Base-by-base conservation (phyloP, 192 early-diverging fungal genomes). In the Coemansia sp. region DNA sequence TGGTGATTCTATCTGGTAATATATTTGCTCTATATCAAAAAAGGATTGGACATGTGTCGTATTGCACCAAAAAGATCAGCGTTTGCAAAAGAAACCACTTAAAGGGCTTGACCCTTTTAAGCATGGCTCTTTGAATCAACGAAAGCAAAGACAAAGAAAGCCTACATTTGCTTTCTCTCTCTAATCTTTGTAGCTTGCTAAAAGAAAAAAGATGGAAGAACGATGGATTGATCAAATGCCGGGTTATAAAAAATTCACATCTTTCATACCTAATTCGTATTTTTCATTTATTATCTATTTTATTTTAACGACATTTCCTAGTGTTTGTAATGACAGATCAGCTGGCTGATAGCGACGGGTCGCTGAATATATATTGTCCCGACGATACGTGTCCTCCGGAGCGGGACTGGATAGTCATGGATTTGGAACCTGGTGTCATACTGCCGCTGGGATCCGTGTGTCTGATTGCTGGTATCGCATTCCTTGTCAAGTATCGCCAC, bases 351-450 rank as follows among this genome's bases (percentile, higher is more conserved):
- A 25, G 22, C 23, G 45, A 48, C 8, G 52, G 23, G 20, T 31
- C 19, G 52, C 27, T 31, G n/a, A 54, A 25, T n/a, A 31, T 54
- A 14, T 33, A 17, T 19, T 54, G 52, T 54, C 52, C 29, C 11
- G 52, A 54, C 52, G 19, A 54, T 31, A 54, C 52, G 7, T 54
- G 52, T n/a, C 9, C 28, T 15, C 15, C 52, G 30, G 52, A 29
- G 11, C 27, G 29, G 30, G 52, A 54, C 29, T 54, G 30, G 52
- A 17, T 54, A 30, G 52, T 54, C 30, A 31, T 19, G 52, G 30
- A 54, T 10, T 9, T 33, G 10, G 27, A 14, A 17, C 52, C 52
- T 19, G 23, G 27, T n/a, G 30, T 54, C 33, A 9, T 54, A 15
- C 52, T 54, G 29, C 28, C 52, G 14, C 52, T 54, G 10, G 52